Evolutionary conservation across 768 basidiomycete genomes (phyloP).

Genomic region (Coprinopsis sp.): DNA sequence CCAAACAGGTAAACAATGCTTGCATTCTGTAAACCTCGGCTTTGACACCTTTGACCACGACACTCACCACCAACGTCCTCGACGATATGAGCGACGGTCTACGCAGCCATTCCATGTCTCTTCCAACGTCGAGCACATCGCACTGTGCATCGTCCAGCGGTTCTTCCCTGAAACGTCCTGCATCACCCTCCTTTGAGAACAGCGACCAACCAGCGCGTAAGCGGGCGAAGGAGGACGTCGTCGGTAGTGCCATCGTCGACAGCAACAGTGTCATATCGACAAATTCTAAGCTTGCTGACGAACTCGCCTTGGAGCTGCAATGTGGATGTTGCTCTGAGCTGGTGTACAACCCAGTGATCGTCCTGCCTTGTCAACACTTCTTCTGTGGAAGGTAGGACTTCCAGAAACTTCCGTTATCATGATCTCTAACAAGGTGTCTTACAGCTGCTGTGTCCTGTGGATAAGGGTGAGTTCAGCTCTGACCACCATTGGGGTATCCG

Average conservation of each 20-base stretch:
- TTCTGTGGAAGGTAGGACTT: constrained; percentile 77
- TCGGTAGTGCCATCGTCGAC: constrained; percentile 10
- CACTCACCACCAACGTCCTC: constrained; percentile 6
- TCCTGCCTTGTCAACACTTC: constrained; percentile 84
- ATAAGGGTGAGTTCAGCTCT: constrained; percentile 59
- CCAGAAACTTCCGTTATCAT: not conserved
- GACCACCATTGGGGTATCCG: not conserved
- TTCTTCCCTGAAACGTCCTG: constrained; percentile 51
- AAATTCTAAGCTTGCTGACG: constrained; percentile 43
- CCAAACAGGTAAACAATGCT: constrained; percentile 24
- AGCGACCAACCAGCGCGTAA: constrained; percentile 43
- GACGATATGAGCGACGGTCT: constrained; percentile 13
- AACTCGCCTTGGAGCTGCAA: constrained; percentile 69
- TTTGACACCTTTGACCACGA: constrained; percentile 19
- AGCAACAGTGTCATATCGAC: constrained; percentile 2
- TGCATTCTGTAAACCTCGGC: constrained; percentile 22
- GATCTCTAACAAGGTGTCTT: not conserved
- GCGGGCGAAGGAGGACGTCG: constrained; percentile 49
- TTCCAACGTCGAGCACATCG: constrained; percentile 3
- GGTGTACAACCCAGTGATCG: constrained; percentile 76
- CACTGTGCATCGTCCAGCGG: constrained; percentile 12
- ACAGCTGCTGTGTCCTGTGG: constrained; percentile 79
- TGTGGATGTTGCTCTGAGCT: constrained; percentile 84
- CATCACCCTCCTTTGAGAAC: constrained; percentile 55
- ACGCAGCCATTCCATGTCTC: constrained; percentile 7